Evolutionary conservation across 2,329 filamentous ascomycete species (phyloP), one percentile per base, ranked within the genome.

Genomic region (Ophiostoma piceae): DNA sequence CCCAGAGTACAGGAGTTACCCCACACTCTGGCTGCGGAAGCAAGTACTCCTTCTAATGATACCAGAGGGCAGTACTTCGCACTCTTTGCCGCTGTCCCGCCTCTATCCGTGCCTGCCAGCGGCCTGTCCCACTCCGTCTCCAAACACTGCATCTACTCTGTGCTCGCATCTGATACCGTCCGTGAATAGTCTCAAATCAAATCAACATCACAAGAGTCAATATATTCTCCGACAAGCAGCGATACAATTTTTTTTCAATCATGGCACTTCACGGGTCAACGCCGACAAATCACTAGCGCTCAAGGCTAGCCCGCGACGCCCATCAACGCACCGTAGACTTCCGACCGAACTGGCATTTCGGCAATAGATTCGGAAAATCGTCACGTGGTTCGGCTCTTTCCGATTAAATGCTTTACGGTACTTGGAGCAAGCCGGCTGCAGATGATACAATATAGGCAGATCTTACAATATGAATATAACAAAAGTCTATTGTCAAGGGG

Each of bases 21-120:
- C 57, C 57, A 62, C 57, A 62, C 57, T 32, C 26, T 26, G 16
- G 57, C 26, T 62, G 22, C 51, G 51, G 57, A 62, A 16, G 57
- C 57, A 62, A 62, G 26, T 32, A 62, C 57, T 62, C 57, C 57
- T 32, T 62, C 14, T 62, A 11, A 14, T 62, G 26, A 19, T 41
- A 41, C 8, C 35, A 35, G 35, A 35, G 35, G 35, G 39, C 37
- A 41, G 39, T 41, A 11, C 39, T 41, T 41, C 26, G 54, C 54
- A 26, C 54, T 60, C 51, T 60, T 16, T 60, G 51, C 51, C 51
- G 9, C 51, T 57, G n/a, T 57, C 51, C 54, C 54, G 57, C 57
- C 12, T 62, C 26, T 32, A 62, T 62, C 57, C 57, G 57, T 32
- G 11, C 32, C 26, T 60, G 54, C 4, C 4, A 32, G 26, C 57